A percentile compares a stretch with the other conserved stretches of the same genome.
These are phyloP conservation scores for Mentha longifolia DNA, from an alignment of 257 asterid genomes.

Conservation along the genomic window DNA sequence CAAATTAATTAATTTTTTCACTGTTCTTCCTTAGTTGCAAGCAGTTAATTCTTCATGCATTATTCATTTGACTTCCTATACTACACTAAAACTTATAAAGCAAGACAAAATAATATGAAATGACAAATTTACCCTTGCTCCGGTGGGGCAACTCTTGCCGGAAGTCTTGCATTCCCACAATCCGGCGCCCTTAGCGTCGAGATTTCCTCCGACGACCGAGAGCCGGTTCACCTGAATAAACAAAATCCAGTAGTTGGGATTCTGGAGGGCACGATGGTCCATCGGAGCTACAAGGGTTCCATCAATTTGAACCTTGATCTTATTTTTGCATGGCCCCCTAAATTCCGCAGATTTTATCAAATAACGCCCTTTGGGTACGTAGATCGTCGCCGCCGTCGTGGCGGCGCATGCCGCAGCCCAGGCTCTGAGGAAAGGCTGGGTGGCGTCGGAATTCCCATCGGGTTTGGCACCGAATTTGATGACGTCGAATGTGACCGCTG, in stretches of 20 bases:
- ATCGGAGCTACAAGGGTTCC: conserved; percentile 66
- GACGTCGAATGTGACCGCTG: conserved; percentile 51
- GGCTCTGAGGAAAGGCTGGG: conserved; percentile 50
- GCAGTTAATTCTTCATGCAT: not conserved
- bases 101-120: not conserved
- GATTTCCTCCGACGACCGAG: conserved; percentile 51
- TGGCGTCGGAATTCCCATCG: conserved; percentile 55
- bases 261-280: conserved; percentile 45
- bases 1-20: not conserved
- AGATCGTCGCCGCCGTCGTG: conserved; percentile 27
- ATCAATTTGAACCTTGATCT: conserved; percentile 46
- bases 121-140: conserved; percentile 61
- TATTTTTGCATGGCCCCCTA: conserved; percentile 61
- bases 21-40: not conserved
- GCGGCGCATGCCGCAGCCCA: conserved; percentile 55
- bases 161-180: conserved; percentile 58
- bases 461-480: conserved; percentile 50
- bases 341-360: conserved; percentile 41
- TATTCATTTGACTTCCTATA: not conserved
- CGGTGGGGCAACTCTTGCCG: conserved; percentile 60
- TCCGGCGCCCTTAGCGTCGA: conserved; percentile 61
- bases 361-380: conserved; percentile 47
- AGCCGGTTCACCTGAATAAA: conserved; percentile 52
- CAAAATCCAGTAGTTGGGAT: conserved; percentile 61
- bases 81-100: not conserved